Percentiles rank a stretch among this genome's conserved stretches.
Conservation (phyloP, 805 yeast genomes). For the Myxozyma vanderwaltii region DNA sequence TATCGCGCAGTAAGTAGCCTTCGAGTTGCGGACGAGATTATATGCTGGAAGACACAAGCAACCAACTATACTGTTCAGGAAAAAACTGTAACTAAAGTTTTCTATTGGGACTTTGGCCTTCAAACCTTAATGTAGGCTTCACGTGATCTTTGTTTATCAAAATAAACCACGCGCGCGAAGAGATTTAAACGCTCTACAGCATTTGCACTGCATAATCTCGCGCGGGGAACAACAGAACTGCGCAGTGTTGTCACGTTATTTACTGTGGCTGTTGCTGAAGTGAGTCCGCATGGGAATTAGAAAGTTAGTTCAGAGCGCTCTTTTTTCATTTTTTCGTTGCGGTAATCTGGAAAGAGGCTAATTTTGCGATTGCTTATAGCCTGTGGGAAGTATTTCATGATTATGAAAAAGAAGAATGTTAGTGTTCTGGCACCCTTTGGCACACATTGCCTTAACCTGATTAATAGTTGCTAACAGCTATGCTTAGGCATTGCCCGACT, state of each 20-base stretch:
- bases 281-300: constrained; percentile 5
- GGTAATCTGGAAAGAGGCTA: not conserved
- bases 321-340: not conserved
- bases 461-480: not conserved
- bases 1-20: too few relatives aligned
- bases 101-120: not conserved
- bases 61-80: too few relatives aligned
- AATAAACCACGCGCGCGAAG: too few relatives aligned
- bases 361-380: not conserved
- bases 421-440: not conserved
- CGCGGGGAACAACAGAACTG: too few relatives aligned
- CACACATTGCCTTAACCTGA: not conserved
- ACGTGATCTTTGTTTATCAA: too few relatives aligned
- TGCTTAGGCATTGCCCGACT: constrained; percentile 16
- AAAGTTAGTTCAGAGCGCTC: not conserved
- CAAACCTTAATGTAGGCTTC: not conserved
- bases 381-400: constrained; percentile 6
- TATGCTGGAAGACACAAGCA: too few relatives aligned
- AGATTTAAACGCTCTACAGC: too few relatives aligned
- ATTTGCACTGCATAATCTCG: too few relatives aligned
- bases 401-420: not conserved
- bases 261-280: too few relatives aligned
- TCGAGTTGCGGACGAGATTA: too few relatives aligned
- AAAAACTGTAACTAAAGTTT: not conserved
- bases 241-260: too few relatives aligned